Base-by-base conservation (phyloP, 2,329 filamentous ascomycete genomes). In the Alternaria conjuncta region DNA sequence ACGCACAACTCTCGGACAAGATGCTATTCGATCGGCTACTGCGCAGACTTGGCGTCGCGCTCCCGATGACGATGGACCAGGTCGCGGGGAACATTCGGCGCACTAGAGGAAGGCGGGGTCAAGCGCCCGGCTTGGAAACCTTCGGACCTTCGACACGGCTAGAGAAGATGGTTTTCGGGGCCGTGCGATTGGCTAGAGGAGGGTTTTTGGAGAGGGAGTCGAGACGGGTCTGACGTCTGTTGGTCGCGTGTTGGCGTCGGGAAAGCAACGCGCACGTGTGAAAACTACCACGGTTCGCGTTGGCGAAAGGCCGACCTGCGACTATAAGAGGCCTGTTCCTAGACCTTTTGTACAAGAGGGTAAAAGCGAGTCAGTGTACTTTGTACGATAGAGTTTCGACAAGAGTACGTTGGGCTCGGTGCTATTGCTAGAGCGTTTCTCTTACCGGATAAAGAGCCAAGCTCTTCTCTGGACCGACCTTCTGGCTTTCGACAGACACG, bases 41-140 rank as follows among this genome's bases (percentile, higher is more conserved):
- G 60, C 36, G 53, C 60, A 28, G 53, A 28, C 56, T 56, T 43
- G 21, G 56, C 56, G 49, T 44, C 61, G 56, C 36, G 28, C 54
- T 55, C 56, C 63, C 60, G 60, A 53, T 26, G 32, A 55, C 25
- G 47, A 49, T 15, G 36, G 28, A 26, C 23, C 21, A 46, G 11
- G 15, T 41, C 62, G 65, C 71, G 71, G 71, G 66, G 70, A 51
- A 67, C 64, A 65, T 58, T 74, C 70, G 71, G 72, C 64, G 66
- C 56, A 60, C 57, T 58, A 61, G 53, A 50, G 18, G 50, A 69
- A 57, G 63, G 73, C 71, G 72, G 72, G 69, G 72, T 71, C 55
- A 23, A 41, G 25, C 21, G 64, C 64, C 41, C 47, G 50, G 43
- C 58, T 57, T 57, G 54, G 46, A 46, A 20, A 18, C 8, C n/a